Base-by-base conservation (phyloP, 2,329 filamentous ascomycete genomes). In the Sporothrix variecibatus region DNA sequence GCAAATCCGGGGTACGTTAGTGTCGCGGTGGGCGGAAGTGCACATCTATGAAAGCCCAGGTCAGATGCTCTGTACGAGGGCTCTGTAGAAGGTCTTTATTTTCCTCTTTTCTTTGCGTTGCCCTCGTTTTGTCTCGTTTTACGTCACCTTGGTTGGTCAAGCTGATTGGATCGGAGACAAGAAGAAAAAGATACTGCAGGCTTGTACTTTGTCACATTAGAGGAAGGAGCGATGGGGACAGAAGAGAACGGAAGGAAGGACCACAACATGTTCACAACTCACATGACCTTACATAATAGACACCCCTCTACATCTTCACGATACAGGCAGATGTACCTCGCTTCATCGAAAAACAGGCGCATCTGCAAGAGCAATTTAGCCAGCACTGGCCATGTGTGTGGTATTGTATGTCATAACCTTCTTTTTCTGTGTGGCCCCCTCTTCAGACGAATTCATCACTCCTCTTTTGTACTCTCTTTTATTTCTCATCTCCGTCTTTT, bases 1-100 rank as follows among this genome's bases (percentile, higher is more conserved):
- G 12, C 64, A 49, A 71, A 67, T 67, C 72, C 49, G 58, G 72
- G 72, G 58, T 74, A 58, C 58, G 31, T 71, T 71, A 58, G 46
- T 60, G 68, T 65, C 51, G 56, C 40, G 53, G 58, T 43, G 20
- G 26, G 26, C 58, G 40, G 40, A 49, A 23, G 6, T 8, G 11
- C 34, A 23, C 40, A 67, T 31, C 40, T 28, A 15, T 31, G n/a
- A 34, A 64, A 64, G n/a, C 34, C 11, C 56, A 65, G 9, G 11
- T 17, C 34, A 65, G 20, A 40, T 64, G 34, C 34, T 15, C 34
- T 15, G 56, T 20, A 20, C 26, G 0, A 40, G 60, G 23, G 17
- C 23, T 28, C 6, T 8, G 6, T 20, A 49, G 4, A 7, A 11
- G 20, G 11, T 34, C 20, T 38, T 4, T 23, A n/a, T 23, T 23